A percentile compares a stretch with the other conserved stretches of the same genome.
Conservation (phyloP, 768 basidiomycete species). For the Tulasnella sp. region DNA sequence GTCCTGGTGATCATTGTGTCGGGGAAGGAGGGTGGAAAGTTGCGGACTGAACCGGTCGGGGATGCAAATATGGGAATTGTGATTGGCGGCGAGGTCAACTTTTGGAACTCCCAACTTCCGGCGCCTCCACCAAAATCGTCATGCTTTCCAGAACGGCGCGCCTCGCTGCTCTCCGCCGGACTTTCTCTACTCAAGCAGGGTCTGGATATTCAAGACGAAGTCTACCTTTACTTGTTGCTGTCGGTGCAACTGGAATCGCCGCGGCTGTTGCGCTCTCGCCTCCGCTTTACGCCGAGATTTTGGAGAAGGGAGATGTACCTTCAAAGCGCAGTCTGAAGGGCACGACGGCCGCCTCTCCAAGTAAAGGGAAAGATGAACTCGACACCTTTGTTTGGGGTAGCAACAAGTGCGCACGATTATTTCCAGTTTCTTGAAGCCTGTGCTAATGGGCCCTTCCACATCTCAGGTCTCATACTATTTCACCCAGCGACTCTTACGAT, state of each 20-base stretch:
- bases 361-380: conserved; percentile 35
- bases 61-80: conserved; percentile 8
- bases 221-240: background rate
- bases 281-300: conserved; percentile 11
- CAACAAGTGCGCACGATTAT: conserved; percentile 49
- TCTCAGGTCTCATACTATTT: background rate
- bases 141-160: background rate
- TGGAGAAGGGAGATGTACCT: conserved; percentile 10
- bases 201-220: background rate
- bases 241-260: background rate
- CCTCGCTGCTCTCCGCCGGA: background rate
- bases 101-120: conserved; percentile 3
- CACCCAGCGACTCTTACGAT: background rate
- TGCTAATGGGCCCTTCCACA: background rate
- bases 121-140: background rate
- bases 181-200: background rate
- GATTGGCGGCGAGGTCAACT: conserved; percentile 19
- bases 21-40: background rate
- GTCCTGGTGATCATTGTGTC: conserved; percentile 1
- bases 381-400: conserved; percentile 67
- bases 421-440: background rate
- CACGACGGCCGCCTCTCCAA: background rate
- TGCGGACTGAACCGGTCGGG: conserved; percentile 10
- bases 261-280: background rate
- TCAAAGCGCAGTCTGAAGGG: background rate